These are phyloP conservation scores for Emmonsiellopsis sp. DNA, from an alignment of 2,329 filamentous ascomycete species.

Conservation along the genomic window DNA sequence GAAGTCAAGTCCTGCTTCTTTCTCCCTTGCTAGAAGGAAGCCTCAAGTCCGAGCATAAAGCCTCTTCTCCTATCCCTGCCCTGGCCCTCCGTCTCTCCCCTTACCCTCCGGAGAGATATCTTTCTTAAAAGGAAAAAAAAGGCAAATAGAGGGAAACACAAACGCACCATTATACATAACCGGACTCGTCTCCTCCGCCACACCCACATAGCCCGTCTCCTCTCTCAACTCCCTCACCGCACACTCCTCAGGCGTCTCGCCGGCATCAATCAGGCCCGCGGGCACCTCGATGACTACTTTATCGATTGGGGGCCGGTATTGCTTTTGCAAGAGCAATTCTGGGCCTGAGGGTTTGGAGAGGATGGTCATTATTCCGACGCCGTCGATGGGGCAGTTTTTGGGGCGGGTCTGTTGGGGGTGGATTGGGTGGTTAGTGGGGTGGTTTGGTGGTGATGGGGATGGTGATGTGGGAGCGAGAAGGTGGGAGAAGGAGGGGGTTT, in stretches of 20 bases:
- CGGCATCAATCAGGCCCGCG: slow-evolving; percentile 50
- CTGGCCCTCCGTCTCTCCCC: too few relatives aligned
- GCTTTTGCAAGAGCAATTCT: slow-evolving; percentile 46
- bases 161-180: slow-evolving; percentile 38
- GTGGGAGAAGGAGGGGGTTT: not conserved
- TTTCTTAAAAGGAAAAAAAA: not conserved
- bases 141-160: not conserved
- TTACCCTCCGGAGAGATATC: not conserved
- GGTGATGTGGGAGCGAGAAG: not conserved
- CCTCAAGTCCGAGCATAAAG: too few relatives aligned
- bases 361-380: slow-evolving; percentile 53
- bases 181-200: slow-evolving; percentile 32
- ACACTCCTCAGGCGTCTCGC: slow-evolving; percentile 47
- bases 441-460: not conserved
- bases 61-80: too few relatives aligned
- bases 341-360: slow-evolving; percentile 44
- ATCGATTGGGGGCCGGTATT: slow-evolving; percentile 52
- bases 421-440: not conserved
- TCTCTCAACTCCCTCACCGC: slow-evolving; percentile 52
- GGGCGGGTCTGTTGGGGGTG: slow-evolving; percentile 31
- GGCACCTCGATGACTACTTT: slow-evolving; percentile 53
- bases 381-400: slow-evolving; percentile 46
- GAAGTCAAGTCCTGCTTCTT: too few relatives aligned
- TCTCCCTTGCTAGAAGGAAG: too few relatives aligned
- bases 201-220: slow-evolving; percentile 54